Evolutionary conservation across 2,329 filamentous ascomycete species (phyloP).

Genomic region (Corinectria fuckeliana): DNA sequence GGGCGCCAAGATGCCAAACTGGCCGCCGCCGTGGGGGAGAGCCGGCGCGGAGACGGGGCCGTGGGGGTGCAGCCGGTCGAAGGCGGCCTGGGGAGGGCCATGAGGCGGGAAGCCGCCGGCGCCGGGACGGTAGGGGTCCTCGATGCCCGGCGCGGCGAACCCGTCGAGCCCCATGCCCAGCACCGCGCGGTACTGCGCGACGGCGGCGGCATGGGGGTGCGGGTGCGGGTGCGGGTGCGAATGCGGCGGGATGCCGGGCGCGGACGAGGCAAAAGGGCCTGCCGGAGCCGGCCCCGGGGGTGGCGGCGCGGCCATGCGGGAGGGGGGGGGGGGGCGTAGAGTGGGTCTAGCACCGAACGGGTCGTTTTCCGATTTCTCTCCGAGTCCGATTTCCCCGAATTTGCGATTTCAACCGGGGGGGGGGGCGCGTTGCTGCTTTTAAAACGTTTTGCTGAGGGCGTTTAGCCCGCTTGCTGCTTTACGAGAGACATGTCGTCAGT

Average conservation of each 20-base stretch:
- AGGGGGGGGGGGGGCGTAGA: background rate
- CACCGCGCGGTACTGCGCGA: slow-evolving; percentile 23
- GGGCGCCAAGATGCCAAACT: slow-evolving; percentile 55
- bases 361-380: background rate
- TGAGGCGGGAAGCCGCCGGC: slow-evolving; percentile 6
- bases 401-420: background rate
- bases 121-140: slow-evolving; percentile 25
- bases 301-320: slow-evolving; percentile 26
- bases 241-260: slow-evolving; percentile 14
- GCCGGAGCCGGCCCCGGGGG: slow-evolving; percentile 1
- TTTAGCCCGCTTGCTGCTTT: slow-evolving; percentile 20
- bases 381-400: background rate
- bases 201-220: background rate
- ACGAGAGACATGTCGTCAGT: slow-evolving; percentile 18
- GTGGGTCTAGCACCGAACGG: background rate
- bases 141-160: slow-evolving; percentile 26
- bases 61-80: background rate
- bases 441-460: slow-evolving; percentile 10
- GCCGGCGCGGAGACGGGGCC: slow-evolving; percentile 1
- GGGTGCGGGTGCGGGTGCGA: background rate
- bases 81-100: slow-evolving; percentile 6
- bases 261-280: slow-evolving; percentile 22
- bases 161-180: slow-evolving; percentile 25
- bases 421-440: slow-evolving; percentile 32
- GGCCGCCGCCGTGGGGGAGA: slow-evolving; percentile 36